Base-by-base conservation (phyloP, 2,329 filamentous ascomycete species). In the Calonectria pauciramosa region DNA sequence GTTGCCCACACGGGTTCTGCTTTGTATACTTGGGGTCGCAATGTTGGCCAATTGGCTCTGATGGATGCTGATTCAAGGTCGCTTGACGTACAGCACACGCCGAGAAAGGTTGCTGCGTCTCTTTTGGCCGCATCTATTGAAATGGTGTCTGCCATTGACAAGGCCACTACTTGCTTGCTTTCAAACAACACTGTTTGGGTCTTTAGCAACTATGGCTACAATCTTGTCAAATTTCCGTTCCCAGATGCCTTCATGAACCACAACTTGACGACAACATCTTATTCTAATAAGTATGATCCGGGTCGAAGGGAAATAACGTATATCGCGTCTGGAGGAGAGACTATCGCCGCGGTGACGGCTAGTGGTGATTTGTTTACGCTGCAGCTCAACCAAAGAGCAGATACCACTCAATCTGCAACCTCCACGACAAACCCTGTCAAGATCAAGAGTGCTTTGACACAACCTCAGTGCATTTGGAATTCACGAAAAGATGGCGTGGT, bases 61-160 rank as follows among this genome's bases (percentile, higher is more conserved):
- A 96, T 98, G 86, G 97, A 98, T 83, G 96, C 97, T 0, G 96
- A 99, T 85, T 97, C 97, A 32, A 92, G 96, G 59, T 98, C 96
- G 0, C 90, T 99, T 7, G 95, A 97, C 79, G 87, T 94, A n/a
- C 97, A 99, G 82, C 86, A 90, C 26, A 92, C 91, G 0, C 97
- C 97, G 30, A 92, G 97, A 60, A 96, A 94, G 82, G 96, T 99
- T 54, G 96, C 95, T 0, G 95, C 95, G 0, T 97, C 96, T 0
- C 89, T 98, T 1, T 72, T 86, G 18, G 90, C 90, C 14, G 91
- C 92, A 4, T 91, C 83, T 0, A 98, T 99, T 68, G 87, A 90
- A 32, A 94, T 94, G 83, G 95, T 97, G 0, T 94, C 95, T 0
- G 96, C 96, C 4, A 98, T 97, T 73, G 96, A 99, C 82, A 93